Evolutionary conservation across 768 basidiomycete species (phyloP), one percentile per base, ranked within the genome.

Genomic region (Calvatia gigantea): DNA sequence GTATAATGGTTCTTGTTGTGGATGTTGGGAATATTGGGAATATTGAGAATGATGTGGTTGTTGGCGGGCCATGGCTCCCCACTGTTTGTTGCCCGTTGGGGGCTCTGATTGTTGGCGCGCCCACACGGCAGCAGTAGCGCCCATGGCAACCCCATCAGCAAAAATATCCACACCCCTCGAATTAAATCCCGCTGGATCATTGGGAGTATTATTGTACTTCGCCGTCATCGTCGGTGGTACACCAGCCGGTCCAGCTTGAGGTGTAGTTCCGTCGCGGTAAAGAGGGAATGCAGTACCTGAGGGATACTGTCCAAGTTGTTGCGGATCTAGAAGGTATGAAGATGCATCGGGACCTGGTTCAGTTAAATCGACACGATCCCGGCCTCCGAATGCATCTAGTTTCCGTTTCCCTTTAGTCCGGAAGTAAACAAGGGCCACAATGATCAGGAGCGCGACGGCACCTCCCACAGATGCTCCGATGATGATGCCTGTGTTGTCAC

Each of bases 381-480:
- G 25, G 23, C 14, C n/a, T 17, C 25, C 39, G n/a, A 33, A 12
- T 15, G 19, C 38, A 6, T 7, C 7, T 33, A 44, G 45, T 17
- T 21, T 35, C 9, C 51, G 58, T 29, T 61, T 59, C 33, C 56
- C 49, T 58, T 56, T 61, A 43, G 57, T 49, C 35, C 42, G 55
- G 54, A 57, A 62, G 14, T 60, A 56, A 28, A 41, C 42, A 31
- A 60, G 31, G 28, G 58, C 54, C 4, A 55, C 41, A 5, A 58
- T 41, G 27, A 60, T 27, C 14, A 56, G 44, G 14, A 60, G 43
- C 29, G 41, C 33, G 14, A 61, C 57, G 37, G 58, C 43, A 2
- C 59, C 62, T 7, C 59, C 64, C 27, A 57, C 56, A 32, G 49
- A 47, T 17, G 54, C 62, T 14, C 60, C 64, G 19, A 61, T 46